phyloP scores from a whole-genome alignment of 176 grass and related monocot genomes.

The Tuctoria greenei region DNA sequence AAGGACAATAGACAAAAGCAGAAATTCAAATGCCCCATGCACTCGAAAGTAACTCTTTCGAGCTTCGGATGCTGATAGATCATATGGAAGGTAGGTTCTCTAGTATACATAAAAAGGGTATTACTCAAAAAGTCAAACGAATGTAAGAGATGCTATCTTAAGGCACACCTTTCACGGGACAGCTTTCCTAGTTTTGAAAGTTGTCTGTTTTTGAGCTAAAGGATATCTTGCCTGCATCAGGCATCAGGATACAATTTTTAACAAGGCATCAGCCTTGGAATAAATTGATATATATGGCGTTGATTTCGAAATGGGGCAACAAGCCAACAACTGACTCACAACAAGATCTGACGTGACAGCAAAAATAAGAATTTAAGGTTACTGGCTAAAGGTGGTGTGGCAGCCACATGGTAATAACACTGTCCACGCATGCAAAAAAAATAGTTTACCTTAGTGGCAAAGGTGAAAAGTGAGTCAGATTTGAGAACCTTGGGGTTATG shows the following conservation, averaged over 20 bases:
- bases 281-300: background rate
- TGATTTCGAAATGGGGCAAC: background rate
- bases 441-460: too few relatives aligned
- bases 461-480: too few relatives aligned
- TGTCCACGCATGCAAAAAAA: too few relatives aligned
- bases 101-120: background rate
- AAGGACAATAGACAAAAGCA: background rate
- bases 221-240: conserved; percentile 39
- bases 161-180: conserved; percentile 17
- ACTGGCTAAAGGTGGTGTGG: too few relatives aligned
- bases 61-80: background rate
- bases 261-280: background rate
- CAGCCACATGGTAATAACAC: too few relatives aligned
- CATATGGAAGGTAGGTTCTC: background rate
- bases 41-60: background rate
- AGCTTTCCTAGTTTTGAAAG: conserved; percentile 37
- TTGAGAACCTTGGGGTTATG: too few relatives aligned
- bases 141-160: conserved; percentile 13
- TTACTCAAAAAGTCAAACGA: background rate
- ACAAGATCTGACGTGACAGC: background rate
- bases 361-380: background rate
- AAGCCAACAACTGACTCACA: background rate
- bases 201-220: conserved; percentile 28
- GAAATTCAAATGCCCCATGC: background rate
- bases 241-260: conserved; percentile 40